These are phyloP conservation scores for Inga laurina DNA, from an alignment of 306 rosid genomes.

Conservation along the genomic window DNA sequence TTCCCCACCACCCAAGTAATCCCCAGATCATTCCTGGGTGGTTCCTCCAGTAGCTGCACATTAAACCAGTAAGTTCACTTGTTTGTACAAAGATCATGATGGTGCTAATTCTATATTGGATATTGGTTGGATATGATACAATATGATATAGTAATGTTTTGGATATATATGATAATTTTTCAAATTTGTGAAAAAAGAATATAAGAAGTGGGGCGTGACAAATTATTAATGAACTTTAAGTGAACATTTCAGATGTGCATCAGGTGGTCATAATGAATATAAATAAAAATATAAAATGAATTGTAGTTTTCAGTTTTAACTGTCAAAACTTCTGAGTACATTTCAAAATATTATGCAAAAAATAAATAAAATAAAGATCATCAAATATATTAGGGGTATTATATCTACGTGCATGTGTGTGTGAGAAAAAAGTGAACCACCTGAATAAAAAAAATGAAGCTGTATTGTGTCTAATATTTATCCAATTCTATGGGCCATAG, in stretches of 20 bases:
- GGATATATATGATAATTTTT: neutral
- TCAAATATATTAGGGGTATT: neutral
- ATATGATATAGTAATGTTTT: neutral
- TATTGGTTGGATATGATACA: neutral
- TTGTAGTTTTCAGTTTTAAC: neutral
- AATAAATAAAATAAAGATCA: neutral
- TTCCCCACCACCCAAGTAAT: constrained; percentile 92
- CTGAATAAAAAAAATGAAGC: neutral
- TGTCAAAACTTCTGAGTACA: too few relatives aligned
- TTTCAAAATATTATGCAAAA: too few relatives aligned
- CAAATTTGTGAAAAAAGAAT: neutral
- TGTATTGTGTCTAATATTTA: neutral
- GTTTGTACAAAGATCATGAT: neutral
- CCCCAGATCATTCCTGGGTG: constrained; percentile 89
- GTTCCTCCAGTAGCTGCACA: constrained; percentile 78
- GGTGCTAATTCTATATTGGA: neutral
- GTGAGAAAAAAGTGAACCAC: neutral
- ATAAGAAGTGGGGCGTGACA: neutral
- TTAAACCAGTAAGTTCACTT: neutral
- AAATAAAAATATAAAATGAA: too few relatives aligned
- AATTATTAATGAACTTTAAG: too few relatives aligned
- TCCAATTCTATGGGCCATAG: neutral
- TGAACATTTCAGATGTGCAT: too few relatives aligned
- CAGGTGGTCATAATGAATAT: too few relatives aligned
- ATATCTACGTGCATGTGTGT: too few relatives aligned